These are phyloP conservation scores for Yarrowia porcina DNA, from an alignment of 805 yeast species.

Conservation along the genomic window DNA sequence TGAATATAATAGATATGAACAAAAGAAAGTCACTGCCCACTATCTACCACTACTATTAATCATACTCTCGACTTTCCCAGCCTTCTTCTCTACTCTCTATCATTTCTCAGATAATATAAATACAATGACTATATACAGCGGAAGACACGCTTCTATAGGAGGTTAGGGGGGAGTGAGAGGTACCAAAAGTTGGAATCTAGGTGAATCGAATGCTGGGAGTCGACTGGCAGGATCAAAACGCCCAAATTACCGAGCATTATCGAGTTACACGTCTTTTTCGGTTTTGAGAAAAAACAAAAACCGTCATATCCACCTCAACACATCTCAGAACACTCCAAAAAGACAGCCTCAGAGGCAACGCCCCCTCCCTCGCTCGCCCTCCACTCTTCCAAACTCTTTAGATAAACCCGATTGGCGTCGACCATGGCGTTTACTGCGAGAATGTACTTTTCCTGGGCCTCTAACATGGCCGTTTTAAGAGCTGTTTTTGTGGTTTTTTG, in stretches of 20 bases:
- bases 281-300: no score
- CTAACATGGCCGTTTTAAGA: background rate
- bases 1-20: no score
- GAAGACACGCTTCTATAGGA: background rate
- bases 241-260: background rate
- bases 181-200: background rate
- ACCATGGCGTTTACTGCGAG: background rate
- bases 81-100: no score
- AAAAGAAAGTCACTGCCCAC: no score
- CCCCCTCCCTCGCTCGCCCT: background rate
- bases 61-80: no score
- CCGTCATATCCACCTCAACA: background rate
- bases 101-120: background rate
- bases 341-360: no score
- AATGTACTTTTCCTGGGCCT: slow-evolving; percentile 8
- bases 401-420: background rate
- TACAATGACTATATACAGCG: background rate
- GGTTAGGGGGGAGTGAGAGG: background rate
- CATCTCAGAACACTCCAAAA: background rate
- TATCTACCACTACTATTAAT: no score
- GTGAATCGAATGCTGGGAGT: background rate
- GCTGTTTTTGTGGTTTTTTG: background rate
- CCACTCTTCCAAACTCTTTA: background rate
- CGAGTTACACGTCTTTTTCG: no score
- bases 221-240: background rate